Evolutionary conservation across 106 monocot species (phyloP).

Genomic region (Apostasia ramifera): DNA sequence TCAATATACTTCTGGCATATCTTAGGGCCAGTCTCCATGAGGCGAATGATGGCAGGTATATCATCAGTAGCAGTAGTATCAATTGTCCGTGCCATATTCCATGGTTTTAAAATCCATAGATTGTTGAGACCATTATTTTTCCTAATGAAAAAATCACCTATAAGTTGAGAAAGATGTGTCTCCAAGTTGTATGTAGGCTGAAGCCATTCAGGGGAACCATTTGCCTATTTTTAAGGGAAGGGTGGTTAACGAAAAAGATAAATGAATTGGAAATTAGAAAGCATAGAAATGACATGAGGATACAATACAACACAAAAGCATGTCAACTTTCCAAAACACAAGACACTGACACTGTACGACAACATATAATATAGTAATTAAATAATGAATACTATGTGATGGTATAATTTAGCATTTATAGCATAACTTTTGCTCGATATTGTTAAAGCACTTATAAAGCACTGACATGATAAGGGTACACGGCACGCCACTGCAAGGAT

Average conservation of each 20-base stretch:
- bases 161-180: constrained; percentile 67
- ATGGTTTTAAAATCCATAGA: constrained; percentile 95
- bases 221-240: constrained; percentile 40
- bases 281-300: too few species aligned
- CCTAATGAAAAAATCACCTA: constrained; percentile 70
- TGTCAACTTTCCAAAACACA: too few species aligned
- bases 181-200: constrained; percentile 96
- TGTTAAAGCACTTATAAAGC: too few species aligned
- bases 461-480: too few species aligned
- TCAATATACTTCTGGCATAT: constrained; percentile 99
- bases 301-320: too few species aligned
- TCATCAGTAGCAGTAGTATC: constrained; percentile 84
- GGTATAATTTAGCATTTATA: too few species aligned
- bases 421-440: too few species aligned
- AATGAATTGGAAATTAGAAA: too few species aligned
- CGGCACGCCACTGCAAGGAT: too few species aligned
- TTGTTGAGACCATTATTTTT: constrained; percentile 47
- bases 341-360: too few species aligned
- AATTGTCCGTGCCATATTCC: constrained; percentile 98
- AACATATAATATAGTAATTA: too few species aligned
- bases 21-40: constrained; percentile 99
- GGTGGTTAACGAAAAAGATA: not conserved
- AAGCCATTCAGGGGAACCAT: constrained; percentile 90
- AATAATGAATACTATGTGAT: too few species aligned
- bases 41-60: constrained; percentile 79